Conservation (phyloP, 768 basidiomycete genomes). For the Rhodotorula taiwanensis region DNA sequence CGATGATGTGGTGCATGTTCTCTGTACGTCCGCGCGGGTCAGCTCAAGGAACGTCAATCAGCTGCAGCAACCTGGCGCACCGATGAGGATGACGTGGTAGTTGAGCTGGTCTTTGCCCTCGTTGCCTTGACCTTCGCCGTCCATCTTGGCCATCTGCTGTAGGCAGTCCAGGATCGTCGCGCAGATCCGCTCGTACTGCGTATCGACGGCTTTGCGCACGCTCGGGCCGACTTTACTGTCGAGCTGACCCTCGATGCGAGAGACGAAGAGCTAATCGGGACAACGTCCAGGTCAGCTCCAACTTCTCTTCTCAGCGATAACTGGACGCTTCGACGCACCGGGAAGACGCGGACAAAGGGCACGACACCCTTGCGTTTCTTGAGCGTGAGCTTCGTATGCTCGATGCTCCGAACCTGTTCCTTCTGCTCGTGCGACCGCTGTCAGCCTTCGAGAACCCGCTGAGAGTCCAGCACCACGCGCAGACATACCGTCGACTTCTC, state of each 20-base stretch:
- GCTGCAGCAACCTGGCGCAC: slow-evolving; percentile 52
- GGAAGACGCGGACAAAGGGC: slow-evolving; percentile 87
- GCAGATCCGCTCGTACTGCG: slow-evolving; percentile 79
- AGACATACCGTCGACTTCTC: slow-evolving; percentile 55
- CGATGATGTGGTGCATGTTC: slow-evolving; percentile 91
- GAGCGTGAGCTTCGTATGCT: slow-evolving; percentile 80
- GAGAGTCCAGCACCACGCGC: too few species aligned
- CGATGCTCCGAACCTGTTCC: slow-evolving; percentile 79
- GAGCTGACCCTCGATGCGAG: slow-evolving; percentile 75
- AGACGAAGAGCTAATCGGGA: slow-evolving; percentile 55
- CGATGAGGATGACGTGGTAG: slow-evolving; percentile 89
- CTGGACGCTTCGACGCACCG: too few species aligned
- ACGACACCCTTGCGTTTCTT: slow-evolving; percentile 90
- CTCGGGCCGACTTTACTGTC: slow-evolving; percentile 65
- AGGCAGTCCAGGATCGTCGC: slow-evolving; percentile 84
- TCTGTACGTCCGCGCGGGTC: slow-evolving; percentile 51
- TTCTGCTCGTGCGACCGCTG: slow-evolving; percentile 50
- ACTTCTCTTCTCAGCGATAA: too few species aligned
- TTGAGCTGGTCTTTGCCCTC: slow-evolving; percentile 97
- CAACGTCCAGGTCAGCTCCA: neutral
- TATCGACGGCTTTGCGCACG: slow-evolving; percentile 68
- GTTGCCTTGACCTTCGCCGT: slow-evolving; percentile 60
- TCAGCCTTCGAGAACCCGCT: neutral
- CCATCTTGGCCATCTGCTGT: slow-evolving; percentile 93
- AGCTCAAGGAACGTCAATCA: neutral